Percentiles rank a stretch among this genome's conserved stretches.
Conservation (phyloP, 208 protist species). For the Tritrichomonas musculus region DNA sequence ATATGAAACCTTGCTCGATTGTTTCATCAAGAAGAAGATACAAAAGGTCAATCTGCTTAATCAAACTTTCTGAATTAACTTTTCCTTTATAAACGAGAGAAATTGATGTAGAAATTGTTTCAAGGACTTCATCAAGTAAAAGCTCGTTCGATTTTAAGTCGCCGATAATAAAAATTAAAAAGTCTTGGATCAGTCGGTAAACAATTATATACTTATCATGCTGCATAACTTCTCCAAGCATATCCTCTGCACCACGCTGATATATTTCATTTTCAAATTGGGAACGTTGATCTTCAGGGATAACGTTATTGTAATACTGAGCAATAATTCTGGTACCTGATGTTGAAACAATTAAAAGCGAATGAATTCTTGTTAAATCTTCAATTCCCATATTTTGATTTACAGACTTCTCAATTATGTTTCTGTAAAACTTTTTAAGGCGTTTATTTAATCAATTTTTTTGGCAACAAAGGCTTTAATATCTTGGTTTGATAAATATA, state of each 20-base stretch:
- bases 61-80: not conserved
- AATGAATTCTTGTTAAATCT: not conserved
- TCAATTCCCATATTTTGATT: conserved; percentile 26
- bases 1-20: conserved; percentile 28
- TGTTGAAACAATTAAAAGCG: not conserved
- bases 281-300: not conserved
- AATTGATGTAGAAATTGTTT: not conserved
- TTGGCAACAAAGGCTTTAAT: too few species aligned
- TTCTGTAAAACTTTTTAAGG: too few species aligned
- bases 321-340: not conserved
- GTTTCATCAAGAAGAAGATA: conserved; percentile 21
- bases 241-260: not conserved
- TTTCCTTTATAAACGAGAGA: not conserved
- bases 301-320: not conserved
- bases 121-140: conserved; percentile 21
- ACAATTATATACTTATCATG: conserved; percentile 13
- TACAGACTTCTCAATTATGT: too few species aligned
- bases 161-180: not conserved
- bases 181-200: not conserved
- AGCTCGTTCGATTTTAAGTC: conserved; percentile 27
- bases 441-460: too few species aligned
- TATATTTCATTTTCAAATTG: not conserved
- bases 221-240: not conserved
- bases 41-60: not conserved
- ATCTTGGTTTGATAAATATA: too few species aligned